Conservation (phyloP, 768 basidiomycete species). For the Tylopilus vinaceipallidus region DNA sequence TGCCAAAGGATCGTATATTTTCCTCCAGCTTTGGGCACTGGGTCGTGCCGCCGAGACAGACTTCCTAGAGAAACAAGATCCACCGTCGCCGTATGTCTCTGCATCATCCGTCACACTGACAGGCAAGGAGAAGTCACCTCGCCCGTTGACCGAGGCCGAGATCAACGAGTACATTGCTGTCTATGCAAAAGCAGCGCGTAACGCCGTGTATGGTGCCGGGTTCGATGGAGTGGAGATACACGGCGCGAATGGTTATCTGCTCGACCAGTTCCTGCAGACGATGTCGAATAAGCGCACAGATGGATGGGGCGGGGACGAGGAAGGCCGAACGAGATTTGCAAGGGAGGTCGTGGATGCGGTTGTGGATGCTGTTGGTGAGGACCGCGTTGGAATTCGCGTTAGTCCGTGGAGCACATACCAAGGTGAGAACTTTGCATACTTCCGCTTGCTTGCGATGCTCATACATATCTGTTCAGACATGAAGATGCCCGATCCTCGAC, state of each 20-base stretch:
- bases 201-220: conserved; percentile 21
- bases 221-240: conserved; percentile 39
- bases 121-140: conserved; percentile 11
- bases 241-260: conserved; percentile 43
- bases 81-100: conserved; percentile 31
- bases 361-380: too few species aligned
- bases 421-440: background rate
- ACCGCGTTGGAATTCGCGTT: background rate
- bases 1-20: background rate
- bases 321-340: conserved; percentile 46
- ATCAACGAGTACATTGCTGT: conserved; percentile 31
- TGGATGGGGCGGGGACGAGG: conserved; percentile 54
- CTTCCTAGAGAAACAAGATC: conserved; percentile 37
- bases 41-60: conserved; percentile 45
- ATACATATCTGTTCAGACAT: too few species aligned
- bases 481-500: background rate
- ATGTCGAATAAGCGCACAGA: too few species aligned
- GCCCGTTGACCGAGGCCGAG: conserved; percentile 26
- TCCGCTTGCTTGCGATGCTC: too few species aligned
- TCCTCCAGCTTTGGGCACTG: conserved; percentile 37
- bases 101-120: conserved; percentile 32
- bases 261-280: conserved; percentile 55
- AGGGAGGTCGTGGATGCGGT: conserved; percentile 36
- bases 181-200: conserved; percentile 32
- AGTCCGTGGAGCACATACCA: background rate